Evolutionary conservation across 2,329 filamentous ascomycete genomes (phyloP).

Genomic region (Talaromyces sp.): DNA sequence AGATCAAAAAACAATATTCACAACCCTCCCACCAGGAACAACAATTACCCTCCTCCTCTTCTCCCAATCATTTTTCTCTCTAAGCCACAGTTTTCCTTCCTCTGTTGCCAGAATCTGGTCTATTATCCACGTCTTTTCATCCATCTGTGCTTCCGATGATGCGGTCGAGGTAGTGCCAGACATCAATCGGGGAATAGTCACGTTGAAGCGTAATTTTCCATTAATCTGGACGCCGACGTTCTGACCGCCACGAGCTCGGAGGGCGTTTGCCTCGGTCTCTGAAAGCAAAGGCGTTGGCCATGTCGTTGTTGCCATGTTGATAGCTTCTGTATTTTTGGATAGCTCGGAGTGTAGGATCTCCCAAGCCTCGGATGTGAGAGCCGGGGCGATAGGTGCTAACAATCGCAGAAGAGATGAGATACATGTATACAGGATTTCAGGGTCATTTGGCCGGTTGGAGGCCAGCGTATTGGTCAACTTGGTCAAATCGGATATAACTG

Average conservation of each 20-base stretch:
- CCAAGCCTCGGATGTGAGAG: slow-evolving; percentile 80
- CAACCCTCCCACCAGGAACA: slow-evolving; percentile 62
- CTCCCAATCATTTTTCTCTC: slow-evolving; percentile 47
- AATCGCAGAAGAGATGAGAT: slow-evolving; percentile 62
- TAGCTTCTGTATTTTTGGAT: slow-evolving; percentile 18
- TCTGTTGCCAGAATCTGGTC: slow-evolving; percentile 59
- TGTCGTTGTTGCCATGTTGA: slow-evolving; percentile 44
- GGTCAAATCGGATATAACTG: slow-evolving; percentile 78
- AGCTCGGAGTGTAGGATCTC: slow-evolving; percentile 48
- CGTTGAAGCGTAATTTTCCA: slow-evolving; percentile 68
- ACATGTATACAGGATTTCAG: slow-evolving; percentile 44
- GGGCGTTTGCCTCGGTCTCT: slow-evolving; percentile 39
- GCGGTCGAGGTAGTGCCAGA: slow-evolving; percentile 14
- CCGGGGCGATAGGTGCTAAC: slow-evolving; percentile 75
- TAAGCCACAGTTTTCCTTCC: slow-evolving; percentile 58
- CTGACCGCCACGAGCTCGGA: slow-evolving; percentile 50
- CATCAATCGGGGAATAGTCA: slow-evolving; percentile 59
- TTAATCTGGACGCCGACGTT: slow-evolving; percentile 69
- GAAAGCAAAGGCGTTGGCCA: slow-evolving; percentile 57
- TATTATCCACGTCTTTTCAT: slow-evolving; percentile 60
- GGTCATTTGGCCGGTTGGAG: slow-evolving; percentile 39
- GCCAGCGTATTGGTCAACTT: slow-evolving; percentile 69
- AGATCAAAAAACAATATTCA: slow-evolving; percentile 67
- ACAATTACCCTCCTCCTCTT: slow-evolving; percentile 64
- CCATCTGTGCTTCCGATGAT: slow-evolving; percentile 31